Evolutionary conservation across 768 basidiomycete genomes (phyloP).

Genomic region (Strobilomyces dryophilus): DNA sequence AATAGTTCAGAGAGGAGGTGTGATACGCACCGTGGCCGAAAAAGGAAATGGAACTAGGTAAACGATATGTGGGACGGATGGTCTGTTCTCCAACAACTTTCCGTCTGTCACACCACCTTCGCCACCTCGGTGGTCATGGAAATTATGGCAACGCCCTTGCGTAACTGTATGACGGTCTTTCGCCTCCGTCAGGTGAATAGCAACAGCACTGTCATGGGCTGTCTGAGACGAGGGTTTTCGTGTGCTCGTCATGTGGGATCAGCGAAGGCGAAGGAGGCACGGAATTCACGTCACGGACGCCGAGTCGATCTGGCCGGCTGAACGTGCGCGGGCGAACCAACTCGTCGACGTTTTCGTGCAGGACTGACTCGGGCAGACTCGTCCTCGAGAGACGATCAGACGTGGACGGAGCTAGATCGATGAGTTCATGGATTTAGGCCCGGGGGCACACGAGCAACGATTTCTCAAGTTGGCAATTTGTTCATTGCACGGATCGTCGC

Average conservation of each 20-base stretch:
- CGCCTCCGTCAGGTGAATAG: not conserved
- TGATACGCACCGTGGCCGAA: no score
- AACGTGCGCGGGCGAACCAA: no score
- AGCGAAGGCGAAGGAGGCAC: not conserved
- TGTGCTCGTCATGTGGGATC: not conserved
- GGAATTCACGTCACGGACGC: no score
- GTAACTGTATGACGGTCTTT: not conserved
- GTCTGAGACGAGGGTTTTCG: not conserved
- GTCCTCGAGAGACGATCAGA: no score
- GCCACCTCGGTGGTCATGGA: not conserved
- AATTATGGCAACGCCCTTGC: no score
- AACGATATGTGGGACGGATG: no score
- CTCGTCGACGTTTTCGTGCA: no score
- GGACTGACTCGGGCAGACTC: no score
- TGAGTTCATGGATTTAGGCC: constrained; percentile 8
- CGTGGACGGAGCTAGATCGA: not conserved
- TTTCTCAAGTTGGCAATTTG: not conserved
- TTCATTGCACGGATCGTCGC: not conserved
- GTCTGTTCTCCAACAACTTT: no score
- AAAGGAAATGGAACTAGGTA: no score
- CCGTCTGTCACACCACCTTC: not conserved
- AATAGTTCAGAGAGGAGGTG: no score
- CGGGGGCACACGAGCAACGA: constrained; percentile 7
- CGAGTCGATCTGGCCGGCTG: no score
- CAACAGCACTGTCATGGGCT: constrained; percentile 2